These are phyloP conservation scores for Neurospora sublineolata DNA, from an alignment of 495 filamentous ascomycete species.

Conservation along the genomic window DNA sequence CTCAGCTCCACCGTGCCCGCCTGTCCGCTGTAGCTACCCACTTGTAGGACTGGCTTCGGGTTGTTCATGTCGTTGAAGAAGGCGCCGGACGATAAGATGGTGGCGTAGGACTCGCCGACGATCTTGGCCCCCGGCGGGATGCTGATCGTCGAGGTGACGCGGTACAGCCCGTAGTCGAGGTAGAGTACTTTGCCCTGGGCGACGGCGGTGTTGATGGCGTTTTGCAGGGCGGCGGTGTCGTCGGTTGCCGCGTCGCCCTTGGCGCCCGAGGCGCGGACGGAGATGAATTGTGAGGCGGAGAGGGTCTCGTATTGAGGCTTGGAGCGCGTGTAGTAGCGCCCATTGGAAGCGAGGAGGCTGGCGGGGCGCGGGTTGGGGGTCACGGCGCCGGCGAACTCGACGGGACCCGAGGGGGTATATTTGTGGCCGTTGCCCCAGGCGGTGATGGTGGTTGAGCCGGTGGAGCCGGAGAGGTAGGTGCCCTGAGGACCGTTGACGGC, in stretches of 20 bases:
- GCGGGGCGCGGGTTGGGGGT: conserved; percentile 29
- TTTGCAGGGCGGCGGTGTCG: conserved; percentile 51
- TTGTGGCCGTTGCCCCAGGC: conserved; percentile 36
- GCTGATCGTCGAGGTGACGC: conserved; percentile 54
- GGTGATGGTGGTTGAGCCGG: conserved; percentile 40
- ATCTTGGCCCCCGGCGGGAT: conserved; percentile 54
- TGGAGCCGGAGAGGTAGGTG: conserved; percentile 46
- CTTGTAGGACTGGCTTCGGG: conserved; percentile 58
- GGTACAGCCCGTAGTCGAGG: conserved; percentile 48
- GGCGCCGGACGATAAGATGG: conserved; percentile 69
- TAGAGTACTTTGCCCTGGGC: conserved; percentile 49
- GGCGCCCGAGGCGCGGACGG: conserved; percentile 54
- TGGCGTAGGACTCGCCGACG: conserved; percentile 75
- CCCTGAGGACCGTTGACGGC: conserved; percentile 45
- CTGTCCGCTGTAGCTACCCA: conserved; percentile 65
- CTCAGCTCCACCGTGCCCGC: conserved; percentile 65
- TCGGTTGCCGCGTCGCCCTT: conserved; percentile 62
- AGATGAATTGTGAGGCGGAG: conserved; percentile 43
- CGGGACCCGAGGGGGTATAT: conserved; percentile 34
- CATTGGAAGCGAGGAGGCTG: conserved; percentile 23
- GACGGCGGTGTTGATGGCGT: conserved; percentile 46
- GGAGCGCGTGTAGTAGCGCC: conserved; percentile 39
- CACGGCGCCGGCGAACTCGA: conserved; percentile 20
- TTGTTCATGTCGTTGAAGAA: conserved; percentile 60
- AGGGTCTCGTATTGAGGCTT: conserved; percentile 50